Conservation (phyloP, 805 yeast species). For the Sungouiella thailandica region DNA sequence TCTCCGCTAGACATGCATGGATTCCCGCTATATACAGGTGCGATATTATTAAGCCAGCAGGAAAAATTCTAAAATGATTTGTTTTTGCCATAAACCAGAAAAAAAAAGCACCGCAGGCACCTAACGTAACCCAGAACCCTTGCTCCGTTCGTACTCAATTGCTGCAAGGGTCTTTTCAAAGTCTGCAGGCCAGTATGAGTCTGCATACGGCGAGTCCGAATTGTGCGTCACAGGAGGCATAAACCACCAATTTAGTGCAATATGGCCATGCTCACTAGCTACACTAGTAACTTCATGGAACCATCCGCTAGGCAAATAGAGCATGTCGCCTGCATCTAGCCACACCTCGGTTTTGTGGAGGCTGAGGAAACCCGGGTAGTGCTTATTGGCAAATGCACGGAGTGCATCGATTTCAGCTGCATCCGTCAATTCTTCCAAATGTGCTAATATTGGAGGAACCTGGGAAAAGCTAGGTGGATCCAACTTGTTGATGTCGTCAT, state of each 20-base stretch:
- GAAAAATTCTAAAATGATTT: no score
- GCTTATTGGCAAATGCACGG: constrained; percentile 27
- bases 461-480: constrained; percentile 70
- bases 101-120: no score
- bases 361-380: constrained; percentile 46
- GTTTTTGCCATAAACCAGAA: no score
- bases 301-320: constrained; percentile 76
- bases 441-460: constrained; percentile 60
- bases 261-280: constrained; percentile 35
- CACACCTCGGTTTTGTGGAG: constrained; percentile 42
- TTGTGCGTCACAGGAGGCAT: constrained; percentile 50
- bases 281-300: constrained; percentile 71
- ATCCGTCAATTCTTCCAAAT: constrained; percentile 48
- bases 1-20: no score
- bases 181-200: constrained; percentile 51
- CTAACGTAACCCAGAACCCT: no score
- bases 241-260: constrained; percentile 74
- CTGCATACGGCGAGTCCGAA: constrained; percentile 36
- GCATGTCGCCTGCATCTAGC: constrained; percentile 59
- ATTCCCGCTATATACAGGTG: no score
- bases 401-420: constrained; percentile 21
- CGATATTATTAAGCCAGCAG: no score
- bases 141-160: constrained; percentile 9
- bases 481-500: constrained; percentile 1
- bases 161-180: constrained; percentile 39